Conservation (phyloP, 2,329 filamentous ascomycete genomes). For the Fusarium verticillioides region DNA sequence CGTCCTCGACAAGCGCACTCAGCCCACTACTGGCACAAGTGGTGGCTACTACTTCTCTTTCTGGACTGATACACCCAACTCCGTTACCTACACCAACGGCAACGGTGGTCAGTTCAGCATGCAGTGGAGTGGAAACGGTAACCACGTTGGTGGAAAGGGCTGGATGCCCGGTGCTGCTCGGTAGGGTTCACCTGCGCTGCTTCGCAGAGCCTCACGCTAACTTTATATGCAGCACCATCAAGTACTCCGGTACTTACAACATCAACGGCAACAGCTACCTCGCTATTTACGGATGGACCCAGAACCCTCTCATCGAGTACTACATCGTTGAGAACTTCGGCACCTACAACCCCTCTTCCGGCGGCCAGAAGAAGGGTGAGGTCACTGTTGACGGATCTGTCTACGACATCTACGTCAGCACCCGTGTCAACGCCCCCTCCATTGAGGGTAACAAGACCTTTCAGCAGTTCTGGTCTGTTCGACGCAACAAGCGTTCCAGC, state of each 20-base stretch:
- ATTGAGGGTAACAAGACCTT: conserved; percentile 62
- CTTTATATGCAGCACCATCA: conserved; percentile 26
- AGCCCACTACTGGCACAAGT: conserved; percentile 50
- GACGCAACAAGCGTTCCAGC: conserved; percentile 59
- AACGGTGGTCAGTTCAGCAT: conserved; percentile 56
- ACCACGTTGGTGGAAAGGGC: conserved; percentile 44
- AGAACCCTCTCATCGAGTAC: conserved; percentile 52
- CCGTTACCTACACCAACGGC: conserved; percentile 59
- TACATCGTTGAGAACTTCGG: conserved; percentile 54
- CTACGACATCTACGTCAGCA: conserved; percentile 53
- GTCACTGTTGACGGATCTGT: conserved; percentile 51
- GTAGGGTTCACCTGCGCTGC: conserved; percentile 28
- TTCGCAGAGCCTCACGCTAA: conserved; percentile 6
- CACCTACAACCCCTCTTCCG: conserved; percentile 47
- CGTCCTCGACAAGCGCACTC: conserved; percentile 46
- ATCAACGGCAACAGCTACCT: conserved; percentile 53
- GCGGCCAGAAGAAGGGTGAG: conserved; percentile 48
- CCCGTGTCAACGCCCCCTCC: conserved; percentile 56
- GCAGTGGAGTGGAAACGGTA: conserved; percentile 52
- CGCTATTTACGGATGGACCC: conserved; percentile 54
- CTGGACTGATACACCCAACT: conserved; percentile 59
- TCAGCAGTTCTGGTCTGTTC: conserved; percentile 64
- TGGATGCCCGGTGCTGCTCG: conserved; percentile 46
- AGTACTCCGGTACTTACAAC: conserved; percentile 46
- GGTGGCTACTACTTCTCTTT: conserved; percentile 60